Percentiles rank a stretch among this genome's conserved stretches.
Conservation (phyloP, 495 filamentous ascomycete species). For the Penicillium manginii region DNA sequence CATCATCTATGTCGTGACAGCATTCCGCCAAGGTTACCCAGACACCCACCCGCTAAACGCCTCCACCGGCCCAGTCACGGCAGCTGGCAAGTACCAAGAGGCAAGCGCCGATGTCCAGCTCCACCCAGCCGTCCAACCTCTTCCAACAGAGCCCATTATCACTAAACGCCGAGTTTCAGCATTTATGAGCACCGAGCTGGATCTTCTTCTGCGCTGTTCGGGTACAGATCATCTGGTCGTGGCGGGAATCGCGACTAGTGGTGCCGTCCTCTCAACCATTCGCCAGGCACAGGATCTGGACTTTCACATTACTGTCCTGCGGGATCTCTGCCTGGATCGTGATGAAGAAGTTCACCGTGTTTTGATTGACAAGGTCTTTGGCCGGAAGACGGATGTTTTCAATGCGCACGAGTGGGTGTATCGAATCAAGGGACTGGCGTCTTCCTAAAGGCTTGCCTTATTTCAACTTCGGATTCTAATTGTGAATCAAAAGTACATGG, state of each 20-base stretch:
- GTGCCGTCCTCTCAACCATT: slow-evolving; percentile 46
- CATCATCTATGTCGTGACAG: slow-evolving; percentile 38
- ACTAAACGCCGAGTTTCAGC: slow-evolving; percentile 43
- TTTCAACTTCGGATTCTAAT: not conserved
- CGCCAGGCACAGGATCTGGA: slow-evolving; percentile 42
- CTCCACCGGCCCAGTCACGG: slow-evolving; percentile 21
- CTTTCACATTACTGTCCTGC: slow-evolving; percentile 37
- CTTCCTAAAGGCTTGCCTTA: not conserved
- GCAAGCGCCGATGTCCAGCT: slow-evolving; percentile 24
- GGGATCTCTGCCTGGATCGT: slow-evolving; percentile 42
- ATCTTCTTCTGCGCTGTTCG: slow-evolving; percentile 38
- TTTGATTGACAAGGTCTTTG: slow-evolving; percentile 41
- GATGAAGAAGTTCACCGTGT: slow-evolving; percentile 38
- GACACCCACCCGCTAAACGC: slow-evolving; percentile 32
- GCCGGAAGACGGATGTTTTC: slow-evolving; percentile 28
- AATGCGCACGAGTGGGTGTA: slow-evolving; percentile 23
- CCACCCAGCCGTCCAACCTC: slow-evolving; percentile 28
- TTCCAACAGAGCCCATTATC: slow-evolving; percentile 30
- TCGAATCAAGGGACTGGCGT: not conserved
- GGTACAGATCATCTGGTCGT: slow-evolving; percentile 34
- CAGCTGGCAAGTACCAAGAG: slow-evolving; percentile 25
- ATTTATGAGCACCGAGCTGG: slow-evolving; percentile 39
- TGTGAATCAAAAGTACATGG: not conserved
- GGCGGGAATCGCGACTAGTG: slow-evolving; percentile 40
- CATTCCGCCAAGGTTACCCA: slow-evolving; percentile 38